These are phyloP conservation scores for Phoma herbarum DNA, from an alignment of 2,329 filamentous ascomycete genomes.

Conservation along the genomic window DNA sequence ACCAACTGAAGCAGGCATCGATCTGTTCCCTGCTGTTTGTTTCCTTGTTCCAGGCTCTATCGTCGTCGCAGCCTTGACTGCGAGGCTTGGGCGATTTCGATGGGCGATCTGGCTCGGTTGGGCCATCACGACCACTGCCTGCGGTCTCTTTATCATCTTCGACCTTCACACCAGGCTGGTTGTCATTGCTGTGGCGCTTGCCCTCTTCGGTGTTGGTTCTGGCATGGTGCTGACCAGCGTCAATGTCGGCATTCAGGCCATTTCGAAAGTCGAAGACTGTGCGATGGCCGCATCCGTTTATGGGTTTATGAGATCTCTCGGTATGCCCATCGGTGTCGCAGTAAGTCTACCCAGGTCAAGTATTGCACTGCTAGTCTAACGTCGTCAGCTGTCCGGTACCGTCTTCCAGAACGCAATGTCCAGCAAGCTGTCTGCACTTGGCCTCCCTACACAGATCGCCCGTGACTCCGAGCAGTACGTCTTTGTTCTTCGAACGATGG, in stretches of 20 bases:
- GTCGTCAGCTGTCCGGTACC: constrained; percentile 34
- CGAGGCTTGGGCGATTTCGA: constrained; percentile 42
- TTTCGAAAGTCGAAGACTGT: constrained; percentile 44
- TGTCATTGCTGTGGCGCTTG: constrained; percentile 51
- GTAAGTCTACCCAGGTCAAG: constrained; percentile 15
- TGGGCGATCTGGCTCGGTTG: constrained; percentile 58
- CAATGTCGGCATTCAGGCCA: constrained; percentile 53
- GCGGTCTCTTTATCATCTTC: constrained; percentile 52
- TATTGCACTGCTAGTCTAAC: constrained; percentile 5
- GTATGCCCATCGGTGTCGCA: constrained; percentile 57
- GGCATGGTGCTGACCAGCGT: constrained; percentile 54
- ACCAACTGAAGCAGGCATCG: constrained; percentile 49
- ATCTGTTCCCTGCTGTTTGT: constrained; percentile 49
- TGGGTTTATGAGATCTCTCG: constrained; percentile 52
- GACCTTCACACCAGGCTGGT: constrained; percentile 43
- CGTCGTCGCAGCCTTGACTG: constrained; percentile 35
- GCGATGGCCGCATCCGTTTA: constrained; percentile 52
- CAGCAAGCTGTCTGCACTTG: constrained; percentile 32
- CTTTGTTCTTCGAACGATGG: constrained; percentile 33
- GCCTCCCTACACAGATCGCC: constrained; percentile 35
- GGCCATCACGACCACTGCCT: constrained; percentile 48
- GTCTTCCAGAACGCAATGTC: constrained; percentile 55
- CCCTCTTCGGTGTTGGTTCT: constrained; percentile 54
- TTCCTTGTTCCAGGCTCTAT: constrained; percentile 45
- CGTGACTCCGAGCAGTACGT: constrained; percentile 43